phyloP scores from a whole-genome alignment of 768 basidiomycete species.

The Leccinum obscurum region DNA sequence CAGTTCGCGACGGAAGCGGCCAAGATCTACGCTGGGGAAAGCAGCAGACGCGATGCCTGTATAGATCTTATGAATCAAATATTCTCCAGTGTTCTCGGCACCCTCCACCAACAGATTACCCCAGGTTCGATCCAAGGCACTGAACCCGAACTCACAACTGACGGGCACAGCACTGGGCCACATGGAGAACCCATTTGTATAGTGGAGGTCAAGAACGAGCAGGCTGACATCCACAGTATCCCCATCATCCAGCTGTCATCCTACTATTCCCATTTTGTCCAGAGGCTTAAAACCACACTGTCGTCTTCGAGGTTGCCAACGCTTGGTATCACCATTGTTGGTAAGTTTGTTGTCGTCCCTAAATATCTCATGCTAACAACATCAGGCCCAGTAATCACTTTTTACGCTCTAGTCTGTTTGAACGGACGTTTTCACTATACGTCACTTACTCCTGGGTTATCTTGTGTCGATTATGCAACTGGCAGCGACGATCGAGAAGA shows the following conservation, averaged over 20 bases:
- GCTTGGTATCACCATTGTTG: too few relatives aligned
- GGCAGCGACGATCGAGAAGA: neutral
- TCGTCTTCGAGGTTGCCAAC: too few relatives aligned
- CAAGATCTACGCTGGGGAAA: neutral
- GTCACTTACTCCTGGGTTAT: neutral
- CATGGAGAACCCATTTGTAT: too few relatives aligned
- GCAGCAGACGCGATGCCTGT: neutral
- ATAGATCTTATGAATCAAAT: neutral
- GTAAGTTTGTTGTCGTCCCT: too few relatives aligned
- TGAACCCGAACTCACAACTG: neutral
- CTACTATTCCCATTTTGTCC: too few relatives aligned
- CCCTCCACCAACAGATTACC: neutral
- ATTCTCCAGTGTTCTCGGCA: neutral
- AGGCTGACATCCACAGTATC: too few relatives aligned
- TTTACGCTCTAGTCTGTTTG: neutral
- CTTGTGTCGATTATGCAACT: neutral
- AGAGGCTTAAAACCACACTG: too few relatives aligned
- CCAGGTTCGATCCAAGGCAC: neutral
- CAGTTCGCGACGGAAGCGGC: neutral
- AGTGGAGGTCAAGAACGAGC: too few relatives aligned
- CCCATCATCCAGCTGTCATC: too few relatives aligned
- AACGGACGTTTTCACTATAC: neutral
- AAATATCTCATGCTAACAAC: neutral
- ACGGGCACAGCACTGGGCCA: neutral
- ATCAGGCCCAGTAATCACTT: neutral